These are phyloP conservation scores for Hanseniaspora lachancei DNA, from an alignment of 805 yeast genomes.

Conservation along the genomic window DNA sequence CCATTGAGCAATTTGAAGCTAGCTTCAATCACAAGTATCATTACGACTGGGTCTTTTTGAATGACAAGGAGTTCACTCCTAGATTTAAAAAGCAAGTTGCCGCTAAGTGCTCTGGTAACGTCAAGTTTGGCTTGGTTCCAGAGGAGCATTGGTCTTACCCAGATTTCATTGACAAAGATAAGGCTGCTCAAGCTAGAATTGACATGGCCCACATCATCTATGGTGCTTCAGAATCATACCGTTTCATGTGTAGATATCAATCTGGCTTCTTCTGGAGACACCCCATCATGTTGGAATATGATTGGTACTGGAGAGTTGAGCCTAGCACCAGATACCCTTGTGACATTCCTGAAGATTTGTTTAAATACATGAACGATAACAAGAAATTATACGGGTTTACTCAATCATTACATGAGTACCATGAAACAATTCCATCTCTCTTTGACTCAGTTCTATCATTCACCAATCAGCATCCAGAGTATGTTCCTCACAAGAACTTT, in stretches of 20 bases:
- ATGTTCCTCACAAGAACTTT: conserved; percentile 36
- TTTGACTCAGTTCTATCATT: conserved; percentile 45
- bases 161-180: conserved; percentile 42
- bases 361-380: conserved; percentile 42
- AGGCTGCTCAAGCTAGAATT: conserved; percentile 35
- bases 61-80: conserved; percentile 50
- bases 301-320: conserved; percentile 67
- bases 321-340: conserved; percentile 52
- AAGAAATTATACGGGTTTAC: conserved; percentile 56
- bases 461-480: conserved; percentile 32
- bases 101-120: conserved; percentile 44
- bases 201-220: conserved; percentile 37
- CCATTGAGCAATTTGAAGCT: conserved; percentile 52
- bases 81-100: conserved; percentile 40
- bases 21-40: conserved; percentile 49
- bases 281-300: conserved; percentile 43
- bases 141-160: conserved; percentile 62
- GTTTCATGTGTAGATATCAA: conserved; percentile 50
- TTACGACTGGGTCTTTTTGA: conserved; percentile 71
- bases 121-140: conserved; percentile 51
- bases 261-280: conserved; percentile 50
- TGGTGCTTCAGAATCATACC: conserved; percentile 47
- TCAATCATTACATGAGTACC: conserved; percentile 50
- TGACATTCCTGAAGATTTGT: conserved; percentile 51
- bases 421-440: conserved; percentile 46